phyloP scores from a whole-genome alignment of 1,284 basidiomycete genomes.

The Ganoderma lingzhi region DNA sequence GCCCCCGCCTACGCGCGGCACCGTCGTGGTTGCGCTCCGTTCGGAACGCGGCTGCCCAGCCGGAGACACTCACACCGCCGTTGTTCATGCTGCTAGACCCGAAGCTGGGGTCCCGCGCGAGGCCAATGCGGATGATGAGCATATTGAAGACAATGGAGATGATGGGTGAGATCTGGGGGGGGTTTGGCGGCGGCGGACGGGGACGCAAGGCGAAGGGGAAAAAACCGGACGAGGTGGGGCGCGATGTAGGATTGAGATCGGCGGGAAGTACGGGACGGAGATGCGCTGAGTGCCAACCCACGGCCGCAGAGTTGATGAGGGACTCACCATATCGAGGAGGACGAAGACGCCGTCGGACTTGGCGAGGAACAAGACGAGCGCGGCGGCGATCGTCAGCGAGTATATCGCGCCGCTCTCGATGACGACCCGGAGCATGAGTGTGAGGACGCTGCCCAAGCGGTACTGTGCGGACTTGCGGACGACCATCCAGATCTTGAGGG shows the following conservation, averaged over 20 bases:
- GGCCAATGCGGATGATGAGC: slow-evolving; percentile 38
- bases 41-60: not conserved
- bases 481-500: slow-evolving; percentile 39
- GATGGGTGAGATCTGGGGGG: slow-evolving; percentile 37
- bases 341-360: slow-evolving; percentile 43
- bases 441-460: slow-evolving; percentile 30
- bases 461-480: slow-evolving; percentile 33
- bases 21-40: slow-evolving; percentile 13
- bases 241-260: not conserved
- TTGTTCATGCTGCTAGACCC: not conserved
- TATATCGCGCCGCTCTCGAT: slow-evolving; percentile 46
- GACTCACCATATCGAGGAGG: slow-evolving; percentile 43
- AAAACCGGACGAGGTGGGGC: too few species aligned
- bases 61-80: not conserved
- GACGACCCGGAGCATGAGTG: slow-evolving; percentile 40
- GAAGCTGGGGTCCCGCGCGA: slow-evolving; percentile 30
- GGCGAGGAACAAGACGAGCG: slow-evolving; percentile 42
- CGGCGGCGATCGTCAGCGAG: slow-evolving; percentile 42
- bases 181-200: not conserved
- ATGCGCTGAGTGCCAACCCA: not conserved
- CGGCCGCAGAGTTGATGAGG: not conserved
- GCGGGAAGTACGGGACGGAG: not conserved
- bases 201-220: not conserved
- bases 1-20: slow-evolving; percentile 14
- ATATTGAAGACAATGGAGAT: slow-evolving; percentile 43